Evolutionary conservation across 2,329 filamentous ascomycete species (phyloP), one percentile per base, ranked within the genome.

Genomic region (Lecanicillium sp.): DNA sequence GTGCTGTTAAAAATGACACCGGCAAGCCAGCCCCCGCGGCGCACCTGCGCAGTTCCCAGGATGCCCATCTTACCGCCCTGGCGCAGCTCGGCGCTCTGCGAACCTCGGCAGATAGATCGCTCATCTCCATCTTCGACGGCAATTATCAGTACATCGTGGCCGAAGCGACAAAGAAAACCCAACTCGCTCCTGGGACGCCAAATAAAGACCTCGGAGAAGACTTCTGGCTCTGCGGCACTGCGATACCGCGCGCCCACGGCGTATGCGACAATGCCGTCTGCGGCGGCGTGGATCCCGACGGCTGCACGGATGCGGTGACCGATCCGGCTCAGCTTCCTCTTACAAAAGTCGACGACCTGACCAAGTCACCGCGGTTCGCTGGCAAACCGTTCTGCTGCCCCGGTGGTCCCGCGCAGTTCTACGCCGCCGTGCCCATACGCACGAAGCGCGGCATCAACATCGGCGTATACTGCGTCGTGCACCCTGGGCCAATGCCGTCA

Each of bases 91-190:
- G 66, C 1, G 63, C 68, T 5, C 59, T 69, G 44, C 66, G 69
- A 12, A 60, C 77, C 4, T 62, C 67, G n/a, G 65, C 63, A 4
- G 58, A 63, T 17, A 67, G 73, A 24, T 62, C 66, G 14, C 54
- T 77, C 19, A 66, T 79, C 40, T 78, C 75, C 2, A 60, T 79
- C 15, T 77, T 79, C 51, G 75, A 77, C 52, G 60, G 59, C 4
- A 62, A 64, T 4, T 56, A 66, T 38, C 74, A 79, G 51, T 68
- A 76, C 51, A 60, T 79, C 17, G 60, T 79, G 14, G 73, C 74
- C 45, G 75, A 79, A 52, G 72, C 74, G 5, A 74, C 73, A 1
- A 63, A 64, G 1, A 62, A 61, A 1, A 60, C 69, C 3, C 67
- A 66, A 0, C 55, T 77, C 5, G 44, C 55, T 10, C 54, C 61